A percentile compares a stretch with the other conserved stretches of the same genome.
Conservation (phyloP, 345 rosid species). For the Anastatica hierochuntica region DNA sequence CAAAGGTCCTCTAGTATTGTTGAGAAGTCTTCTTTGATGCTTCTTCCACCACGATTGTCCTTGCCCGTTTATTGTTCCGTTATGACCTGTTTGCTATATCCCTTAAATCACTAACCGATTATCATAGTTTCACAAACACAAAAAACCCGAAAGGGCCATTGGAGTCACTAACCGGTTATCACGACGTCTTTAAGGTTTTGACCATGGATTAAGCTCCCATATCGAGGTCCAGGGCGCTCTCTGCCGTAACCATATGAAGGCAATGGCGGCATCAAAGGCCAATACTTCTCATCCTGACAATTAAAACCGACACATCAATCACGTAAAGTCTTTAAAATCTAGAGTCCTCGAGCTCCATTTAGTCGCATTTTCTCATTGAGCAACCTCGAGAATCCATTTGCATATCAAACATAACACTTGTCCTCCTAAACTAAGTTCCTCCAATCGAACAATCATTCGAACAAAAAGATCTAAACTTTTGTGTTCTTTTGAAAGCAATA, state of each 20-base stretch:
- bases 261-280: slow-evolving; percentile 63
- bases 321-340: no score
- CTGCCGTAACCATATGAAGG: slow-evolving; percentile 67
- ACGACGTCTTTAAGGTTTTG: slow-evolving; percentile 63
- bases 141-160: not conserved
- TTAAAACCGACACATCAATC: no score
- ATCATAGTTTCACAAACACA: not conserved
- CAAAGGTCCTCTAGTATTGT: slow-evolving; percentile 83
- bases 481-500: no score
- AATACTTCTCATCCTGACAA: slow-evolving; percentile 53
- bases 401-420: no score
- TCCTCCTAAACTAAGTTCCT: no score
- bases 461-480: no score
- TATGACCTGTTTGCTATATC: slow-evolving; percentile 83
- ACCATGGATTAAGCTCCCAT: slow-evolving; percentile 63
- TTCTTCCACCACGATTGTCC: slow-evolving; percentile 91
- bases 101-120: no score
- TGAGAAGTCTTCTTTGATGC: slow-evolving; percentile 72
- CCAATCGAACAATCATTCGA: no score
- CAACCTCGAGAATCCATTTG: no score
- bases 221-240: slow-evolving; percentile 62
- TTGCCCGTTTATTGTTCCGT: slow-evolving; percentile 86
- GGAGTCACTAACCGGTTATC: slow-evolving; percentile 38
- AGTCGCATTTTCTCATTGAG: no score
- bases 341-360: no score